Conservation (phyloP, 352 stramenopile species). For the Phytophthora lateralis region DNA sequence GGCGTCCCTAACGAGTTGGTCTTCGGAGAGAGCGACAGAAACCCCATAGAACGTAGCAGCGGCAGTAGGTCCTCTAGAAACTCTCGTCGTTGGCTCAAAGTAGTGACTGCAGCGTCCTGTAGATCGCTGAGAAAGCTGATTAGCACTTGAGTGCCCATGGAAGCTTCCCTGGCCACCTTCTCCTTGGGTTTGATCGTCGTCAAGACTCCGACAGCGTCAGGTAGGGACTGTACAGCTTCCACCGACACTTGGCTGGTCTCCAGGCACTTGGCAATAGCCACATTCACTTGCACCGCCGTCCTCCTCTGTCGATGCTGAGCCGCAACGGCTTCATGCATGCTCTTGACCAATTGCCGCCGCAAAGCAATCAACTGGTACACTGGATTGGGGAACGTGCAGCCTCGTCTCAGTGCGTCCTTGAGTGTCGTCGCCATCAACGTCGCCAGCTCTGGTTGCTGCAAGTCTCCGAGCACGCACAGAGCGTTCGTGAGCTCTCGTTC, state of each 20-base stretch:
- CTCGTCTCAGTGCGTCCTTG: slow-evolving; percentile 41
- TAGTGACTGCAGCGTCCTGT: slow-evolving; percentile 21
- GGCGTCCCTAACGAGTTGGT: slow-evolving; percentile 2
- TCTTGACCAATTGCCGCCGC: slow-evolving; percentile 58
- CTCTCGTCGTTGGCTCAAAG: slow-evolving; percentile 36
- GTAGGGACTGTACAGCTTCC: not conserved
- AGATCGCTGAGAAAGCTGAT: slow-evolving; percentile 44
- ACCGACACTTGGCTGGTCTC: slow-evolving; percentile 3
- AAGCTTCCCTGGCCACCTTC: slow-evolving; percentile 40
- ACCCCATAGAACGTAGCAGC: slow-evolving; percentile 42
- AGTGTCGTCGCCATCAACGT: slow-evolving; percentile 58
- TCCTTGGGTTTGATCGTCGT: slow-evolving; percentile 36
- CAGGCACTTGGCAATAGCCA: slow-evolving; percentile 18
- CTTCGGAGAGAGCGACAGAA: slow-evolving; percentile 43
- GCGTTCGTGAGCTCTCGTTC: slow-evolving; percentile 50
- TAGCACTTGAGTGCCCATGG: slow-evolving; percentile 48
- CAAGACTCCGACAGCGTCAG: not conserved
- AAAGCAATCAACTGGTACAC: slow-evolving; percentile 62
- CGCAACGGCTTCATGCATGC: slow-evolving; percentile 57
- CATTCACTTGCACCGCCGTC: slow-evolving; percentile 20
- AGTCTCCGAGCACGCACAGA: slow-evolving; percentile 54
- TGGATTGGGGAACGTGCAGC: slow-evolving; percentile 57
- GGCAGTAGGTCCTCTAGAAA: slow-evolving; percentile 56
- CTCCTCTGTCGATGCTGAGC: slow-evolving; percentile 54
- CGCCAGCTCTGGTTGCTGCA: slow-evolving; percentile 48